Conservation (phyloP, 2,329 filamentous ascomycete genomes). For the Paecilomyces fulvus region DNA sequence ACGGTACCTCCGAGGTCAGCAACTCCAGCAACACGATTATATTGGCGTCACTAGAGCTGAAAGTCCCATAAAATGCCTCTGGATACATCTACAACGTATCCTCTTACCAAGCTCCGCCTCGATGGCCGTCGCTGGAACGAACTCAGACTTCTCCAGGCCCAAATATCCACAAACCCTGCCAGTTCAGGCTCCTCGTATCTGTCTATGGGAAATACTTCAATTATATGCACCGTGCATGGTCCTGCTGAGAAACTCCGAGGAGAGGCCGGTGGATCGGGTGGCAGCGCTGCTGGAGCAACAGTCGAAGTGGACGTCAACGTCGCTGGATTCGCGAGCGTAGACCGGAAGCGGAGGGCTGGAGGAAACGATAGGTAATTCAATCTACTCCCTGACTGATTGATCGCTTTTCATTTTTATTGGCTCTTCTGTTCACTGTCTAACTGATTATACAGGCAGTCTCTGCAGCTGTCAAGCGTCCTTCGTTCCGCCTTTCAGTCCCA, state of each 20-base stretch:
- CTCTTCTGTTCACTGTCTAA: background rate
- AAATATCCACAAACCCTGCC: constrained; percentile 85
- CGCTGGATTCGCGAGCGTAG: constrained; percentile 80
- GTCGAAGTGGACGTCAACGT: constrained; percentile 76
- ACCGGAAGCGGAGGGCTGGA: constrained; percentile 63
- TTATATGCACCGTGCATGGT: constrained; percentile 85
- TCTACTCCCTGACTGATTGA: background rate
- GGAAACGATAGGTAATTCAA: constrained; percentile 65
- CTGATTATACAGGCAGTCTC: constrained; percentile 53
- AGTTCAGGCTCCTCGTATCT: constrained; percentile 90
- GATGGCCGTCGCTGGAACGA: constrained; percentile 95
- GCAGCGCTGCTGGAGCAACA: constrained; percentile 49
- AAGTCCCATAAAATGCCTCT: constrained; percentile 62
- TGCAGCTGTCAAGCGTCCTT: constrained; percentile 56
- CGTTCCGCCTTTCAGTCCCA: constrained; percentile 66
- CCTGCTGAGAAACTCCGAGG: constrained; percentile 61
- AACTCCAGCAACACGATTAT: background rate
- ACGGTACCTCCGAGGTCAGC: background rate
- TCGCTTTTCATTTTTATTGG: background rate
- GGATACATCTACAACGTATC: constrained; percentile 86
- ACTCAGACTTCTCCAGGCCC: constrained; percentile 75
- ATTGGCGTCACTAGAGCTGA: background rate
- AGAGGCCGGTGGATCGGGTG: constrained; percentile 38
- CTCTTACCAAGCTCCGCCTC: constrained; percentile 71
- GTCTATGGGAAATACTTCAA: constrained; percentile 95